phyloP scores from a whole-genome alignment of 148 eudicot species.

The Rhododendron ovatum region DNA sequence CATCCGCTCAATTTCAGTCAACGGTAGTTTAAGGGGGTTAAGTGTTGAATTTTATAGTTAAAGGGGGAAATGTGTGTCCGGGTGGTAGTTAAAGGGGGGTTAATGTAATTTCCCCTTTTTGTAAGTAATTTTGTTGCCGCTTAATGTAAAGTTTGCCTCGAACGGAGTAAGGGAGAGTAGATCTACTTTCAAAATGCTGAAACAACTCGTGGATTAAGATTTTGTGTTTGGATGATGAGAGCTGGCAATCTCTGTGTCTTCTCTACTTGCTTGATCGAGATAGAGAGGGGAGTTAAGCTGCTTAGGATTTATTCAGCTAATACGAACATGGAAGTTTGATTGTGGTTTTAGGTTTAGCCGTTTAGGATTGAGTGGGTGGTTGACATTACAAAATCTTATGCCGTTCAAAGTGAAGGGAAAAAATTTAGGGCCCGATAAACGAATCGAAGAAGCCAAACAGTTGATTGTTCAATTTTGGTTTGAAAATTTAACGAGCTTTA shows the following conservation, averaged over 20 bases:
- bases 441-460: neutral
- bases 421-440: neutral
- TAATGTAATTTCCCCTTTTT: no score
- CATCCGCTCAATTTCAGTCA: no score
- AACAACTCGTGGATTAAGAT: neutral
- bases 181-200: neutral
- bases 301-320: neutral
- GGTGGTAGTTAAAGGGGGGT: no score
- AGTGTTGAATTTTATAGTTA: no score
- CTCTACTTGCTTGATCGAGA: neutral
- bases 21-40: no score
- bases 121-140: neutral
- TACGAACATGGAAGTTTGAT: neutral
- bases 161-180: neutral
- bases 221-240: neutral
- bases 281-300: neutral
- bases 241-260: neutral
- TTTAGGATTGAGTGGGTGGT: neutral
- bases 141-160: neutral
- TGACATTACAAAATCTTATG: neutral
- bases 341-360: neutral
- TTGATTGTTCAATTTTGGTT: no score
- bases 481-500: no score
- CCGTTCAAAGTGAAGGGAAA: neutral
- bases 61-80: no score